Evolutionary conservation across 257 asterid species (phyloP).

Genomic region (Marsdenia floribunda): DNA sequence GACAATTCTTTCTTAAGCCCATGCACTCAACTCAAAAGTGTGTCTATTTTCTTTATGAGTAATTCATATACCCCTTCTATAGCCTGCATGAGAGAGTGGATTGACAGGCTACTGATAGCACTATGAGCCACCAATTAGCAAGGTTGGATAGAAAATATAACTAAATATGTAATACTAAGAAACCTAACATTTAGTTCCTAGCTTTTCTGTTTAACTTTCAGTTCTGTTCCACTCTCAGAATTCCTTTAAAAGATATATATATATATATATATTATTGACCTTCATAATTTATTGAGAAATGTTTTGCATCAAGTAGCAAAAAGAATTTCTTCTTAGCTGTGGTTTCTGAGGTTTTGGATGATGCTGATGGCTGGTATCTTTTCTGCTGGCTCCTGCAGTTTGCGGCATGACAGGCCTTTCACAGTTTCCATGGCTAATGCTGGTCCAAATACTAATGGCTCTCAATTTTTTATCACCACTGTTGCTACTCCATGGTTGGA

Average conservation of each 20-base stretch:
- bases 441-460: constrained; percentile 96
- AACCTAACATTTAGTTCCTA: background rate
- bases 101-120: background rate
- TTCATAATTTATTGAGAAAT: background rate
- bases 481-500: constrained; percentile 99
- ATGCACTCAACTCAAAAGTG: background rate
- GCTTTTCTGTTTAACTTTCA: background rate
- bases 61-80: background rate
- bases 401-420: constrained; percentile 96
- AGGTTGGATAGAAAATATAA: background rate
- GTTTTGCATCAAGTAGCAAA: background rate
- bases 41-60: background rate
- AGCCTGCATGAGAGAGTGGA: background rate
- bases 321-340: background rate
- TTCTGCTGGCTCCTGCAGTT: constrained; percentile 44
- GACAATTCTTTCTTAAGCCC: background rate
- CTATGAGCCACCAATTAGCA: background rate
- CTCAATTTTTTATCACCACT: constrained; percentile 90
- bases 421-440: constrained; percentile 98
- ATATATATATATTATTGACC: too few relatives aligned
- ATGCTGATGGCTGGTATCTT: background rate
- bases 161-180: background rate
- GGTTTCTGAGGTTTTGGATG: background rate
- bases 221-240: background rate
- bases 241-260: background rate